Percentiles rank a stretch among this genome's conserved stretches.
Evolutionary conservation across 2,329 filamentous ascomycete genomes (phyloP).

Genomic region (Alternaria solani): DNA sequence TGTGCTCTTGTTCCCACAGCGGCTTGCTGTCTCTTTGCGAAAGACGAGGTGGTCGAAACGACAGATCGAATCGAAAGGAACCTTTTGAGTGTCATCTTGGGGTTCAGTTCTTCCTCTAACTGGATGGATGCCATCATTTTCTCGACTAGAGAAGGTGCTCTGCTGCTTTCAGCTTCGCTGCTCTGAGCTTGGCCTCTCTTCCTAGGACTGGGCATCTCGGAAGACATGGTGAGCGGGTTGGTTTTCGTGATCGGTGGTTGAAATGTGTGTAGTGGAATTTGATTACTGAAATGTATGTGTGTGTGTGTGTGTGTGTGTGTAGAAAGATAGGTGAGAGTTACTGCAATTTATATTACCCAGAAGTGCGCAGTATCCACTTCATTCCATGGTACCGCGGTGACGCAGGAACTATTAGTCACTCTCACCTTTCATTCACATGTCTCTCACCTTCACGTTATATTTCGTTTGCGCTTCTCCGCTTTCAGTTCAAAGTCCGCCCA

Average conservation of each 20-base stretch:
- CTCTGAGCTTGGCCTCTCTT: background rate
- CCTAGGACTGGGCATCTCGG: background rate
- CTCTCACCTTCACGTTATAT: too few relatives aligned
- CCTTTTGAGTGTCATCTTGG: slow-evolving; percentile 6
- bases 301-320: background rate
- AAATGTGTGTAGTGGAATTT: background rate
- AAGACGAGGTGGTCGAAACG: background rate
- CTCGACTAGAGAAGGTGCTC: background rate
- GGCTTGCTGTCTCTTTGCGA: slow-evolving; percentile 1
- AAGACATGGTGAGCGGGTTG: background rate
- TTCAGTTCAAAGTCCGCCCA: too few relatives aligned
- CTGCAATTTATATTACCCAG: background rate
- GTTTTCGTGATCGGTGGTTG: background rate
- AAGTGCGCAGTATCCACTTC: background rate
- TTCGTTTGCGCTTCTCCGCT: too few relatives aligned
- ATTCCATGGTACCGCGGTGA: background rate
- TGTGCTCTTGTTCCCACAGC: background rate
- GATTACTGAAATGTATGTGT: background rate
- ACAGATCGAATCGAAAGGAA: background rate
- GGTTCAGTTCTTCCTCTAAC: slow-evolving; percentile 5
- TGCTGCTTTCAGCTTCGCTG: background rate
- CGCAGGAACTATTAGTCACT: background rate
- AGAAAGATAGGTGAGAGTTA: background rate
- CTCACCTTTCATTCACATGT: too few relatives aligned
- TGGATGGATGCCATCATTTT: slow-evolving; percentile 1